Evolutionary conservation across 139 green algal species (phyloP).

Genomic region (Spirogloea muscicola): DNA sequence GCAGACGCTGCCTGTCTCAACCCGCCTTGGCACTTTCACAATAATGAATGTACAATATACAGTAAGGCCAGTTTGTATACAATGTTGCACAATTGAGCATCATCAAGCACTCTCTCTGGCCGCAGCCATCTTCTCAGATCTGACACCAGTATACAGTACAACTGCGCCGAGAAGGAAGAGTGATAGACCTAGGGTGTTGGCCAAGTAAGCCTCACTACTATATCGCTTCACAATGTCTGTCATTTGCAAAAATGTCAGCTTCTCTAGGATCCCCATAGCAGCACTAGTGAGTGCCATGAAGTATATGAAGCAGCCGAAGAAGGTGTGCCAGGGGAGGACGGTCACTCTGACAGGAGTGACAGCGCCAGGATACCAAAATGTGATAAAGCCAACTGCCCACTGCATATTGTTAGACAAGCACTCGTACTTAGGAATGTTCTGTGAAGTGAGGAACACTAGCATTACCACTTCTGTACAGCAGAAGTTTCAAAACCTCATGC

Average conservation of each 20-base stretch:
- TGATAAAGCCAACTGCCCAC: conserved; percentile 36
- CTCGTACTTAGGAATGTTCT: no score
- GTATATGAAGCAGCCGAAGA: conserved; percentile 40
- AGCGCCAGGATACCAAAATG: conserved; percentile 34
- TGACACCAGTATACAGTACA: no score
- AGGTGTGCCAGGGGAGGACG: conserved; percentile 42
- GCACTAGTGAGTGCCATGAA: conserved; percentile 35
- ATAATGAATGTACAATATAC: no score
- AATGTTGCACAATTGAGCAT: no score
- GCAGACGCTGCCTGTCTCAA: no score
- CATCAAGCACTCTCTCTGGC: no score
- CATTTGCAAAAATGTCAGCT: conserved; percentile 38
- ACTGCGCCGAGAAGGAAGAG: conserved; percentile 20
- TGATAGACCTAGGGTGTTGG: conserved; percentile 29
- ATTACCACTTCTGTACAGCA: no score
- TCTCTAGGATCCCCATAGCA: conserved; percentile 32
- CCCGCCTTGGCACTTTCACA: no score
- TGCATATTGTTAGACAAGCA: conserved; percentile 13
- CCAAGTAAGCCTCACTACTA: not conserved
- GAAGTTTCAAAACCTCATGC: no score
- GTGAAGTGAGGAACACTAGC: no score
- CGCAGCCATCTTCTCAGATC: no score
- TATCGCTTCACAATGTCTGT: not conserved
- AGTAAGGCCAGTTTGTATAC: no score
- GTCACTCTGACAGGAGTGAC: not conserved